Base-by-base conservation (phyloP, 495 filamentous ascomycete species). In the Aspergillus olivimuriae region DNA sequence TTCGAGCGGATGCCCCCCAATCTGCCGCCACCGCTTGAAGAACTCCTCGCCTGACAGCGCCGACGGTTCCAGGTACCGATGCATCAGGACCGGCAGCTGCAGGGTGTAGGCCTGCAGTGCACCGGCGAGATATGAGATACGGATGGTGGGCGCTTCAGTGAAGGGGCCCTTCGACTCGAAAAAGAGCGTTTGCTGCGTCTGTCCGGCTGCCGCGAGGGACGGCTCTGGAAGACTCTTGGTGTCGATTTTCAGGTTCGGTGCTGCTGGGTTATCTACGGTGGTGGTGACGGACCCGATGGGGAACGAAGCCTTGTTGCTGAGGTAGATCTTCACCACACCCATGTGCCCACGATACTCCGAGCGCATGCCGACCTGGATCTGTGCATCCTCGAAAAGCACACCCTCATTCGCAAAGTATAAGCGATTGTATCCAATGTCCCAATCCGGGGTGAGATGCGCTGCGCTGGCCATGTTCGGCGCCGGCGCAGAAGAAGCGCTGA, bases 11-110 rank as follows among this genome's bases (percentile, higher is more conserved):
- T 74, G 74, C 5, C 86, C 89, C 14, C 94, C 94, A 54, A 99
- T 97, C 62, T 99, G 94, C 64, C 92, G 87, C 94, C 94, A 99
- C 16, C 94, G 75, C 71, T 92, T 96, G 72, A 99, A 99, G 66
- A 97, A 99, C 47, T 97, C 92, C 37, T 96, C 92, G 0, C 81
- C 80, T 7, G 75, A 75, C 28, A 99, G 64, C 30, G 85, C 77
- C 0, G 94, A 90, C 0, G 85, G 79, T 44, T 95, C 89, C 89
- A 97, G 95, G 65, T 92, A 99, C 51, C 96, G 94, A 57, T 95
- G 90, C 45, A 89, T 78, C 2, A 86, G 68, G 3, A 99, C 80
- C 0, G 94, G 94, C 3, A 99, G 75, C 59, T 89, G 88, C 11
- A 99, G 74, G 0, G 92, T 97, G 22, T 96, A 72, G 1, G 89